Evolutionary conservation across 768 basidiomycete genomes (phyloP), one percentile per base, ranked within the genome.

Genomic region (Filobasidium floriforme): DNA sequence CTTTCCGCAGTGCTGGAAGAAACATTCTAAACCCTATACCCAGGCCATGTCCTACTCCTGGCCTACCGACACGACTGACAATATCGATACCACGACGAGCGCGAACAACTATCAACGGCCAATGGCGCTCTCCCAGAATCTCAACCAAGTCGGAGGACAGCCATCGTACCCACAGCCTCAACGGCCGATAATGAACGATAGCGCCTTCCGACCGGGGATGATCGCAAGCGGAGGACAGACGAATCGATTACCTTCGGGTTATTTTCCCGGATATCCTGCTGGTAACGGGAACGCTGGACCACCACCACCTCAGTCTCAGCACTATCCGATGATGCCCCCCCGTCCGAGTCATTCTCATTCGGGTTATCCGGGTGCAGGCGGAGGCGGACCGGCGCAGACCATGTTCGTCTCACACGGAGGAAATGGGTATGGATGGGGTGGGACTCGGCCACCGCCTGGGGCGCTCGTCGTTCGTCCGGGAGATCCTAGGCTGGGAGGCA

Each of bases 1-100:
- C 54, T 24, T 57, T 57, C 24, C 24, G 29, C 29, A 57, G 54
- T 57, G 54, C 26, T 57, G 54, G 54, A 57, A 57, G 54, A 57
- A 57, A 57, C 24, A 57, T 15, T 26, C 24, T 24, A 57, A 57
- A 32, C 54, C 54, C 14, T 57, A 57, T 15, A 57, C 54, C 15
- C 54, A 57, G 29, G 54, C 54, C 15, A 15, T 57, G 24, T 15
- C 54, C 14, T 24, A 57, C 26, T 57, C 54, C 14, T 57, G 54
- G 54, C 54, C 54, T 14, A 57, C 54, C 2, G 15, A 57, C 26
- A 26, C 19, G 18, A 26, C 15, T n/a, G 26, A 57, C 24, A 15
- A 15, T 7, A 57, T 57, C 22, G 54, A 57, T 24, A 57, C 54
- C 6, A 57, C 54, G 4, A 32, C 54, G 5, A 6, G 14, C 5